Conservation (phyloP, 768 basidiomycete species). For the Tricholoma bakamatsutake region DNA sequence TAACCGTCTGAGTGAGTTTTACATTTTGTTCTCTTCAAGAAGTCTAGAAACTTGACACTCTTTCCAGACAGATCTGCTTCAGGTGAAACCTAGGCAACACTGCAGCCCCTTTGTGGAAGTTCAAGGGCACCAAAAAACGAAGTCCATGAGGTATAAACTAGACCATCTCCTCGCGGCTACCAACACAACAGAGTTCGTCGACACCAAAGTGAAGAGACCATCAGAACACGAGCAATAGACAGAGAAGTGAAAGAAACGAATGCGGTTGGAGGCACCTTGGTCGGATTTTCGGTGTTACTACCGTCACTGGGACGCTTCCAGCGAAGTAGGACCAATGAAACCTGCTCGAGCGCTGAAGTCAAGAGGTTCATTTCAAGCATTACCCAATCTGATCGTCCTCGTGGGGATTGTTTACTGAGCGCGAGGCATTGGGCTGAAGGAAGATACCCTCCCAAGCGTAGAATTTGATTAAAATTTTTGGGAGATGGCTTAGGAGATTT, state of each 20-base stretch:
- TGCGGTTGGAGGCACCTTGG: background rate
- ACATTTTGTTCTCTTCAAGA: background rate
- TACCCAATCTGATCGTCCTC: background rate
- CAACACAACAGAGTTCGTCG: background rate
- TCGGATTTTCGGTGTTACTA: background rate
- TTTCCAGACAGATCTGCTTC: background rate
- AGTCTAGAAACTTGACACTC: background rate
- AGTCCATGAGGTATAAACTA: background rate
- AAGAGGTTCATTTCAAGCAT: background rate
- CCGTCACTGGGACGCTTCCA: background rate
- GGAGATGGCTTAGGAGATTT: background rate
- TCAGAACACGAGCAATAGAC: background rate
- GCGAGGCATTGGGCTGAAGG: no score
- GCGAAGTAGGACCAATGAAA: background rate
- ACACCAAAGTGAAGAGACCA: background rate
- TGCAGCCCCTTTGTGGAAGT: background rate
- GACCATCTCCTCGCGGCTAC: background rate
- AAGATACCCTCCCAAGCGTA: background rate
- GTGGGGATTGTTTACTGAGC: background rate
- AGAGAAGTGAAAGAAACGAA: background rate
- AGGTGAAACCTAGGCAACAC: background rate
- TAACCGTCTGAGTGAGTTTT: background rate
- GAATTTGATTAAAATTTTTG: background rate
- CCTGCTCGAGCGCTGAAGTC: background rate
- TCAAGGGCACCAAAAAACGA: background rate